Base-by-base conservation (phyloP, 2,329 filamentous ascomycete genomes). In the Sporothrix curviconia region DNA sequence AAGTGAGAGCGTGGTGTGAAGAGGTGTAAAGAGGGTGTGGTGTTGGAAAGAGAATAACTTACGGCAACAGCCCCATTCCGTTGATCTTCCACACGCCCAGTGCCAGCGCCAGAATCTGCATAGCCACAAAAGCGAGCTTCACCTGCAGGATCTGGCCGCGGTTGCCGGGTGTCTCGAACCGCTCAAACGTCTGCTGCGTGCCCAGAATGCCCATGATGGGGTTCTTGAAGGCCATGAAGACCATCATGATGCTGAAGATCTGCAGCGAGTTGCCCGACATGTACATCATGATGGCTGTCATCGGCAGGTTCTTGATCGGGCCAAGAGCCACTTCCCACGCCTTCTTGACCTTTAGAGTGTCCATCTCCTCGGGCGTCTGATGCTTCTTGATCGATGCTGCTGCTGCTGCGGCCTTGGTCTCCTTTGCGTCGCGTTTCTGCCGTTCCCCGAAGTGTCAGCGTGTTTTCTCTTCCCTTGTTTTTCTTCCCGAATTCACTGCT, bases 171-270 rank as follows among this genome's bases (percentile, higher is more conserved):
- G 89, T 92, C 71, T 96, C 90, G 72, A 95, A 95, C 61, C 87
- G 86, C 68, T 90, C 84, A 71, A 99, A 97, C n/a, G 89, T 89
- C 68, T 86, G 82, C 69, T 94, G 91, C 49, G 92, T 92, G 64
- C 78, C 83, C 60, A 95, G 74, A 46, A 97, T 76, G 34, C 92
- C 94, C 72, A 90, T 83, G 60, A 99, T 81, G 9, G 94, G 94
- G 64, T 89, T 95, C 79, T 97, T 97, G 81, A 99, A 99, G 46
- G 95, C 86, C 88, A 96, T 97, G 67, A 92, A 92, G 17, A 97
- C 92, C 92, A 97, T 99, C 90, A 97, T 97, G 74, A 99, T 97
- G 74, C 89, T 95, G 78, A 99, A 99, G 64, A 99, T 97, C 71
- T 99, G 94, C 47, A 99, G 83, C 61, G 90, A 91, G 76, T 97